These are phyloP conservation scores for Fusarium sp. DNA, from an alignment of 2,329 filamentous ascomycete species.

Conservation along the genomic window DNA sequence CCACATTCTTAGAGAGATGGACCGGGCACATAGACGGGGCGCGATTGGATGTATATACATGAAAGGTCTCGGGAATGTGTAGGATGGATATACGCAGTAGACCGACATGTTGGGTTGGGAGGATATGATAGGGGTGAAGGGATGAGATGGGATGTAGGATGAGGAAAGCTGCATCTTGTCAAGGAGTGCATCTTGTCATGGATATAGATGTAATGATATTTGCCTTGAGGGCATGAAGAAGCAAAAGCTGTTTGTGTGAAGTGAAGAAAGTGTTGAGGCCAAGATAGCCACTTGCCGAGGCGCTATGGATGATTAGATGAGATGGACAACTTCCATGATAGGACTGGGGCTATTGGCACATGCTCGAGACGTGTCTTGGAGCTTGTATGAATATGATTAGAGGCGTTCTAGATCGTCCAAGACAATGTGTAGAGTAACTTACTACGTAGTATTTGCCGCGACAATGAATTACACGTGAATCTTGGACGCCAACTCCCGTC, in stretches of 20 bases:
- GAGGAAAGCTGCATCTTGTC: constrained; percentile 6
- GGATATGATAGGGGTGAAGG: not conserved
- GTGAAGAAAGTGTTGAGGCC: not conserved
- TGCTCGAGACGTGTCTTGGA: not conserved
- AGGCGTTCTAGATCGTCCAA: not conserved
- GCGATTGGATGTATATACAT: constrained; percentile 26
- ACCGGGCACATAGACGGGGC: constrained; percentile 31
- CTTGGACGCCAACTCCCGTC: not conserved
- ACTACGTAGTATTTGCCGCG: not conserved
- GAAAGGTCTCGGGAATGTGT: constrained; percentile 14
- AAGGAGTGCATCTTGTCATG: constrained; percentile 3
- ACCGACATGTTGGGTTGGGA: constrained; percentile 3
- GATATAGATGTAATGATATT: constrained; percentile 29
- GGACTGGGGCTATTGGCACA: not conserved
- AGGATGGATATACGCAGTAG: not conserved
- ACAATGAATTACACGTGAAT: not conserved
- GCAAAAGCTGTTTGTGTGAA: not conserved
- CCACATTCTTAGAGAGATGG: constrained; percentile 33
- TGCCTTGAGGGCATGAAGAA: constrained; percentile 4
- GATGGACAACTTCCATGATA: not conserved
- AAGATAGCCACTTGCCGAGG: not conserved
- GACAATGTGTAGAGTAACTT: not conserved
- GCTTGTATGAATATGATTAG: not conserved
- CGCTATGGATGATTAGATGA: not conserved
- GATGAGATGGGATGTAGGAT: constrained; percentile 15